Percentiles rank a stretch among this genome's conserved stretches.
Conservation (phyloP, 495 filamentous ascomycete species). For the Venustampulla echinocandica region DNA sequence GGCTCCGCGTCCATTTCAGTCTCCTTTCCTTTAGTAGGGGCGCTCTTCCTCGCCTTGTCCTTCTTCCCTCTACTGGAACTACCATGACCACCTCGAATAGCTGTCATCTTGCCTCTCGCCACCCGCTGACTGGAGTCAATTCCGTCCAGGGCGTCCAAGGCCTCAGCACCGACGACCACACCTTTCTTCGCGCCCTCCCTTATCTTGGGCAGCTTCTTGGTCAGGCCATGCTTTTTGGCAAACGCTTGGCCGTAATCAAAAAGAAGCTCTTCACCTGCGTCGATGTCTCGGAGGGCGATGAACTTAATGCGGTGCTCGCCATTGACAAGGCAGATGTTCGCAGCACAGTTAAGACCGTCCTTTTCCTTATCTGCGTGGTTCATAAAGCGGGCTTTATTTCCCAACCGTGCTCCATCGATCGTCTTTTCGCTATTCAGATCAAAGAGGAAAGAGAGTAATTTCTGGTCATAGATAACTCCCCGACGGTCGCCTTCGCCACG, state of each 20-base stretch:
- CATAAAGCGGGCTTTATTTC: constrained; percentile 55
- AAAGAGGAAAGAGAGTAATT: constrained; percentile 56
- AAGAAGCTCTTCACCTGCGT: constrained; percentile 58
- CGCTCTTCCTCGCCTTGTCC: constrained; percentile 15
- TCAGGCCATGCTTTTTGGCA: constrained; percentile 21
- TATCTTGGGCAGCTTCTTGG: constrained; percentile 20
- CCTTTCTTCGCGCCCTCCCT: constrained; percentile 17
- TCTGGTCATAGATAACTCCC: constrained; percentile 53
- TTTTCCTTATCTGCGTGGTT: constrained; percentile 47
- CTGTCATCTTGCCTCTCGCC: neutral
- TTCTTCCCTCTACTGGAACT: constrained; percentile 4
- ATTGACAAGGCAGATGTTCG: constrained; percentile 54
- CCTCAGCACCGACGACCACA: constrained; percentile 16
- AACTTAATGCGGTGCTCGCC: constrained; percentile 61
- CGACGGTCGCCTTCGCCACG: constrained; percentile 55
- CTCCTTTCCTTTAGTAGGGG: constrained; percentile 55
- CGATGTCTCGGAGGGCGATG: constrained; percentile 48
- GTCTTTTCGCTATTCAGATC: constrained; percentile 47
- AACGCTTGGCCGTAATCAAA: constrained; percentile 36
- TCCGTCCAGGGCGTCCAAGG: constrained; percentile 14
- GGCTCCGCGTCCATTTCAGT: constrained; percentile 90
- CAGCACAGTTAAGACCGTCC: constrained; percentile 40
- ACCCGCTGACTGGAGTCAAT: constrained; percentile 1
- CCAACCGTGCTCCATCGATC: constrained; percentile 44
- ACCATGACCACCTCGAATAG: constrained; percentile 2